phyloP scores from a whole-genome alignment of 116 monocot species.

The Thalassia testudinum region DNA sequence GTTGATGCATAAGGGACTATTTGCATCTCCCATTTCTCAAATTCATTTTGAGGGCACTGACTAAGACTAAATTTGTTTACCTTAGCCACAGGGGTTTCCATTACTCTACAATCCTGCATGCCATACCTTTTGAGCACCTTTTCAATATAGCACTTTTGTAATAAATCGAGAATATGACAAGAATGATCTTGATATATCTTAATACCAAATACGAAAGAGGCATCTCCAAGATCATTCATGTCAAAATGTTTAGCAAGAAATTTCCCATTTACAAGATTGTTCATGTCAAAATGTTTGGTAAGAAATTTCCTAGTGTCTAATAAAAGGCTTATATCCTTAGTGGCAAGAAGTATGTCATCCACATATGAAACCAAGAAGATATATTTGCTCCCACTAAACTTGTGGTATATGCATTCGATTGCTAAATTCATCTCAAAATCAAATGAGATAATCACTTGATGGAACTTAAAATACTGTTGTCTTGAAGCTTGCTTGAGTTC shows the following conservation, averaged over 20 bases:
- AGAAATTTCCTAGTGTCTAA: slow-evolving; percentile 7
- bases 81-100: background rate
- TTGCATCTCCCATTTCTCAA: background rate
- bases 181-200: slow-evolving; percentile 4
- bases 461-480: slow-evolving; percentile 6
- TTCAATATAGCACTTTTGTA: slow-evolving; percentile 4
- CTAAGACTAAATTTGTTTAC: slow-evolving; percentile 4
- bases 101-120: background rate
- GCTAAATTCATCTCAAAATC: slow-evolving; percentile 1
- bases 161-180: slow-evolving; percentile 1
- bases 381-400: slow-evolving; percentile 6
- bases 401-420: slow-evolving; percentile 5
- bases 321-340: slow-evolving; percentile 1
- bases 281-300: too few species aligned
- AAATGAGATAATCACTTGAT: slow-evolving; percentile 1
- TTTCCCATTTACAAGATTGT: too few species aligned
- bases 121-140: background rate
- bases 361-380: slow-evolving; percentile 8
- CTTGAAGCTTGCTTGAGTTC: slow-evolving; percentile 2
- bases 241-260: slow-evolving; percentile 10
- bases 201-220: slow-evolving; percentile 2
- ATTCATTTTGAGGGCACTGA: slow-evolving; percentile 3
- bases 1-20: slow-evolving; percentile 1
- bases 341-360: slow-evolving; percentile 7
- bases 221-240: slow-evolving; percentile 8